Evolutionary conservation across 2,329 filamentous ascomycete species (phyloP), one percentile per base, ranked within the genome.

Genomic region (Penicillium corylophilum): DNA sequence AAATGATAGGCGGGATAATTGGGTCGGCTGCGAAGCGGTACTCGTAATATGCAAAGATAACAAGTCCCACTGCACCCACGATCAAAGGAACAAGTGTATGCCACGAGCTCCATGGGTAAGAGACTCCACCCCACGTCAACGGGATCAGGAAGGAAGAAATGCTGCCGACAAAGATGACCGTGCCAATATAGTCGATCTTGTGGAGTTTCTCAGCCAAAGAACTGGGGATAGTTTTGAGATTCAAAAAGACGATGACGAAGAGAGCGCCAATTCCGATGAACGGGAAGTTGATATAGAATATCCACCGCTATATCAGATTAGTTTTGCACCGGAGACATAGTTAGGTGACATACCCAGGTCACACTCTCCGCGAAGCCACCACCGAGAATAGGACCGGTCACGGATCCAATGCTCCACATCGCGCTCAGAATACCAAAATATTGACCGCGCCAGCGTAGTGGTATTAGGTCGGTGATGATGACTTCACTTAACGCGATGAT

Each of bases 101-200:
- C 77, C 81, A 87, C 3, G 78, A 83, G 40, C 71, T 65, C 86
- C 86, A 89, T 0, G 77, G 62, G 63, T 86, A 88, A 71, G 85
- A 81, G 8, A 87, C 77, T 33, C 84, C 85, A 9, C 84, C 86
- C 76, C 83, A 85, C 2, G 83, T 84, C 4, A 87, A 64, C 0
- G 82, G 81, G 40, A 87, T 82, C 36, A 87, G 67, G 60, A 87
- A 81, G 20, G 78, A 79, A 0, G 82, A 83, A 12, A 78, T 75
- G 13, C 80, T 80, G 12, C 73, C 79, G 16, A 86, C 74, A 63
- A 89, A 88, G 3, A 89, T 62, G 1, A 79, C 56, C 4, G 80
- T 78, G 1, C 87, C 86, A 28, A 82, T 48, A 78, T 82, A 89
- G 63, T 89, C 86, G 22, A 89, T 78, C 7, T 77, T 74, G 26